phyloP scores from a whole-genome alignment of 2,329 filamentous ascomycete genomes.

The Trichophyton simii region DNA sequence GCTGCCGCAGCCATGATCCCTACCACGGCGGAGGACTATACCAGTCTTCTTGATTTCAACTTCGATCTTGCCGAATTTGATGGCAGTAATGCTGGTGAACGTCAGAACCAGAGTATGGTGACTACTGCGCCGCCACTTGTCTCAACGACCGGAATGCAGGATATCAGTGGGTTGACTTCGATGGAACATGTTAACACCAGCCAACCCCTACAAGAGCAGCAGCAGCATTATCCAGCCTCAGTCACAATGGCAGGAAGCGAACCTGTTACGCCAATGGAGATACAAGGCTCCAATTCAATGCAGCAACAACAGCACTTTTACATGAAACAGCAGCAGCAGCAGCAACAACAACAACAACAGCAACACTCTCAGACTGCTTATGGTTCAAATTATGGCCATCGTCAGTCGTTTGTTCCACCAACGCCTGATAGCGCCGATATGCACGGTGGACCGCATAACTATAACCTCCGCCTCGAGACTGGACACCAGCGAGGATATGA shows the following conservation, averaged over 20 bases:
- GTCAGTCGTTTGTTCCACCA: slow-evolving; percentile 30
- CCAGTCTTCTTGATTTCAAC: slow-evolving; percentile 37
- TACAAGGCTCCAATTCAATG: slow-evolving; percentile 6
- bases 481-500: slow-evolving; percentile 34
- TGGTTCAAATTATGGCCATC: slow-evolving; percentile 11
- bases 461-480: slow-evolving; percentile 28
- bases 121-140: slow-evolving; percentile 18
- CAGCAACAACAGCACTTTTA: neutral
- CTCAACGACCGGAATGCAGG: slow-evolving; percentile 10
- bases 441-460: slow-evolving; percentile 32
- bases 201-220: slow-evolving; percentile 3
- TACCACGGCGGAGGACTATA: slow-evolving; percentile 35
- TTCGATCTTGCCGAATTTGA: slow-evolving; percentile 35
- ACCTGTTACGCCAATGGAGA: slow-evolving; percentile 11
- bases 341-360: neutral
- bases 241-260: slow-evolving; percentile 1
- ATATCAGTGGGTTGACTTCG: slow-evolving; percentile 5
- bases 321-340: slow-evolving; percentile 13
- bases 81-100: slow-evolving; percentile 21
- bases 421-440: slow-evolving; percentile 40
- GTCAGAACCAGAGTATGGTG: slow-evolving; percentile 24
- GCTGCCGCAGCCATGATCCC: slow-evolving; percentile 22
- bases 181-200: slow-evolving; percentile 10
- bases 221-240: slow-evolving; percentile 6
- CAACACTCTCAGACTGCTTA: slow-evolving; percentile 15